Evolutionary conservation across 2,329 filamentous ascomycete genomes (phyloP).

Genomic region (Xylaria sp.): DNA sequence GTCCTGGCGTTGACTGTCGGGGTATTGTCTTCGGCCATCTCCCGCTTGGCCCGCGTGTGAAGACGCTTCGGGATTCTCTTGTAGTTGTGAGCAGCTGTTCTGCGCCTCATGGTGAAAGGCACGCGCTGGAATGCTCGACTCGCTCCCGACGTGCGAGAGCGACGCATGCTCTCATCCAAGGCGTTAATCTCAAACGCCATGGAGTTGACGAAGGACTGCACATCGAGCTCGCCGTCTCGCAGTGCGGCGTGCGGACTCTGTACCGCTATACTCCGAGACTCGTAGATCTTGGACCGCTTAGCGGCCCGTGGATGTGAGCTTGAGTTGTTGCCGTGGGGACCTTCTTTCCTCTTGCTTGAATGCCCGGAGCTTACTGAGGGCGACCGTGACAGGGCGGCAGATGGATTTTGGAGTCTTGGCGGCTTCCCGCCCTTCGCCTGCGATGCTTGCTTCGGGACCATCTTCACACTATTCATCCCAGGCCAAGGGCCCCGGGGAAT

Average conservation of each 20-base stretch:
- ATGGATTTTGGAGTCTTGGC: slow-evolving; percentile 8
- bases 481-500: not conserved
- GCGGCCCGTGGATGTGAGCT: slow-evolving; percentile 45
- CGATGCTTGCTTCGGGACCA: slow-evolving; percentile 40
- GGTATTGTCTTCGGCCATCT: slow-evolving; percentile 93
- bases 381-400: slow-evolving; percentile 10
- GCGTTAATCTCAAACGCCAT: slow-evolving; percentile 91
- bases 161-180: slow-evolving; percentile 82
- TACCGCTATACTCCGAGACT: slow-evolving; percentile 62
- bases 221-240: slow-evolving; percentile 82
- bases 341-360: slow-evolving; percentile 48
- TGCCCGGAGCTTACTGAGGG: slow-evolving; percentile 29
- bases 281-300: slow-evolving; percentile 60
- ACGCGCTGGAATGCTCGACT: slow-evolving; percentile 91
- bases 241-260: slow-evolving; percentile 64
- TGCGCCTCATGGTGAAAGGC: slow-evolving; percentile 82
- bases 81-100: slow-evolving; percentile 95
- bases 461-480: slow-evolving; percentile 20
- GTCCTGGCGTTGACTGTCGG: slow-evolving; percentile 77
- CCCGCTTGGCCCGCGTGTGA: slow-evolving; percentile 71
- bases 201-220: slow-evolving; percentile 84
- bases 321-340: slow-evolving; percentile 43
- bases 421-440: slow-evolving; percentile 33
- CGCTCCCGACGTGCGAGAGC: slow-evolving; percentile 70
- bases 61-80: slow-evolving; percentile 87